A percentile compares a stretch with the other conserved stretches of the same genome.
Evolutionary conservation across 192 early-diverging fungal species (phyloP).

Genomic region (Entomortierella lignicola): DNA sequence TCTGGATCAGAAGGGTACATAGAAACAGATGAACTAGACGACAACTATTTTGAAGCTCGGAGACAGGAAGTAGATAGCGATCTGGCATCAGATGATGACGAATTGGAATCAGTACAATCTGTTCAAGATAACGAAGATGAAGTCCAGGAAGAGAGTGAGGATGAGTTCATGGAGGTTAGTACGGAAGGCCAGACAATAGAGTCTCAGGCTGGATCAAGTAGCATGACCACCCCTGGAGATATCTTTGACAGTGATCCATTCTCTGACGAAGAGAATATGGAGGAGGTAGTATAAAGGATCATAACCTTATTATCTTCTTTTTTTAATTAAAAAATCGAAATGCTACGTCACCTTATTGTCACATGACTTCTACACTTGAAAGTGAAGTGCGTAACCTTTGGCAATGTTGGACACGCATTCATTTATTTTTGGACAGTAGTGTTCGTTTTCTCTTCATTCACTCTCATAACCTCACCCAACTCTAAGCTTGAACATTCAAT

Average conservation of each 20-base stretch:
- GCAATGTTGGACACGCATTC: background rate
- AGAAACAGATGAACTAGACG: constrained; percentile 17
- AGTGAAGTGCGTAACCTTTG: background rate
- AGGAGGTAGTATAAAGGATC: constrained; percentile 20
- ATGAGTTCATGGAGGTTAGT: constrained; percentile 28
- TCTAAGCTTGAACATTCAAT: background rate
- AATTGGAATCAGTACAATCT: background rate
- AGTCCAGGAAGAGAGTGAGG: constrained; percentile 26
- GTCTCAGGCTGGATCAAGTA: background rate
- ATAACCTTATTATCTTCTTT: no score
- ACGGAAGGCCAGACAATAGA: constrained; percentile 1
- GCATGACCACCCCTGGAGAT: background rate
- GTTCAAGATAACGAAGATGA: constrained; percentile 7
- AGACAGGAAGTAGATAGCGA: constrained; percentile 9
- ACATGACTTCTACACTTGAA: background rate
- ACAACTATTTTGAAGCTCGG: constrained; percentile 21
- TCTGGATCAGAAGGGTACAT: constrained; percentile 9
- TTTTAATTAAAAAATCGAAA: background rate
- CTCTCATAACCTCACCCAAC: background rate
- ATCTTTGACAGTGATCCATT: constrained; percentile 3
- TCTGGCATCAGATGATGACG: background rate
- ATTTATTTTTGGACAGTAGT: background rate
- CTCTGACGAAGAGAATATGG: constrained; percentile 30
- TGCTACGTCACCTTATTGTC: background rate
- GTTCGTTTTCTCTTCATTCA: background rate